Conservation (phyloP, 768 basidiomycete genomes). For the Suillus hirtellus region DNA sequence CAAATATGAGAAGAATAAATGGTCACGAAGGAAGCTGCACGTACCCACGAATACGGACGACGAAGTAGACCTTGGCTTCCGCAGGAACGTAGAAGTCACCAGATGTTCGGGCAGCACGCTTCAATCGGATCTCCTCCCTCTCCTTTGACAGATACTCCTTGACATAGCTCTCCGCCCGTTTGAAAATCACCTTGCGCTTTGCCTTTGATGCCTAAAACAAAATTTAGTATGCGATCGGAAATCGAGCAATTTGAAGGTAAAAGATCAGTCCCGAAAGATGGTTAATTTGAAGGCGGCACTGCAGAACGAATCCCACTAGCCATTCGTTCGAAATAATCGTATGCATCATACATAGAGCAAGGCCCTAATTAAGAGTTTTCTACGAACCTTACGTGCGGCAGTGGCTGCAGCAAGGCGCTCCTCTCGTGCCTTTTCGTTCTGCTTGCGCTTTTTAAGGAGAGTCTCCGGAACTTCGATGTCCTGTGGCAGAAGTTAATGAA, state of each 20-base stretch:
- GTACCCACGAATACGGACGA: conserved; percentile 94
- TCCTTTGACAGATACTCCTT: conserved; percentile 94
- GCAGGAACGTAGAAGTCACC: conserved; percentile 98
- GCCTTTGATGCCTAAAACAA: conserved; percentile 71
- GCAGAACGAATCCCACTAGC: conserved; percentile 67
- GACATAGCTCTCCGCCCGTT: conserved; percentile 97
- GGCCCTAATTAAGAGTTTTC: conserved; percentile 13
- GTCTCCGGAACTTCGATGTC: conserved; percentile 98
- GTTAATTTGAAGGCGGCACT: conserved; percentile 82
- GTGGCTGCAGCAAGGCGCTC: conserved; percentile 83
- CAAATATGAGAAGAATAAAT: conserved; percentile 10
- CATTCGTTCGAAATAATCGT: conserved; percentile 67
- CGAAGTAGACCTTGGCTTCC: conserved; percentile 97
- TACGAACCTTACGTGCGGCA: conserved; percentile 85
- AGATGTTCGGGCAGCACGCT: conserved; percentile 85
- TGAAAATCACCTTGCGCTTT: conserved; percentile 97
- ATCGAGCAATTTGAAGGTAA: not conserved
- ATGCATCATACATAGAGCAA: conserved; percentile 70
- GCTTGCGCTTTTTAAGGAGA: conserved; percentile 98
- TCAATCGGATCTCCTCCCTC: conserved; percentile 94
- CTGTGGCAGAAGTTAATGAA: conserved; percentile 39
- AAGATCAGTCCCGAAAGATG: conserved; percentile 75
- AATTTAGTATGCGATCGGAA: conserved; percentile 12
- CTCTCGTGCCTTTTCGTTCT: conserved; percentile 94
- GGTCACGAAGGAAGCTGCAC: conserved; percentile 32